Evolutionary conservation across 2,329 filamentous ascomycete species (phyloP).

Genomic region (Nemania sp.): DNA sequence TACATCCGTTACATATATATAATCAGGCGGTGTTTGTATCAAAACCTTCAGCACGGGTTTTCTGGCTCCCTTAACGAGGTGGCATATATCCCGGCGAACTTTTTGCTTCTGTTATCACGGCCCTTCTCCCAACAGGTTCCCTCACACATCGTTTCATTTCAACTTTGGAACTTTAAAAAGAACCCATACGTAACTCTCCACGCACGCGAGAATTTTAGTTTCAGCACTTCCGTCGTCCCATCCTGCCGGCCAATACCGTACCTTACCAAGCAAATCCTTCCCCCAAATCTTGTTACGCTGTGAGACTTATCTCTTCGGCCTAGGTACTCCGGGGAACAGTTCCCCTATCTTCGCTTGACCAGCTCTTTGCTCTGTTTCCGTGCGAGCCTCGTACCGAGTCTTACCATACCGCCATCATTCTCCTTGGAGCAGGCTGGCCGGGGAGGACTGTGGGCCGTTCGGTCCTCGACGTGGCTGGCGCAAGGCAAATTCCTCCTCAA

Average conservation of each 20-base stretch:
- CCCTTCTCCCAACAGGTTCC: conserved; percentile 24
- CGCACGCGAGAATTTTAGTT: conserved; percentile 3
- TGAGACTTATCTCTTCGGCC: conserved; percentile 23
- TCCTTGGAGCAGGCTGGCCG: conserved; percentile 14
- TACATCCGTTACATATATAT: conserved; percentile 25
- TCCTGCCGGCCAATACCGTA: conserved; percentile 20
- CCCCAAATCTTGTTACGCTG: conserved; percentile 19
- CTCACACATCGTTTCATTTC: conserved; percentile 25
- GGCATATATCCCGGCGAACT: conserved; percentile 30
- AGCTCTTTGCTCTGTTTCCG: conserved; percentile 7
- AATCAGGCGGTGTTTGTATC: conserved; percentile 36
- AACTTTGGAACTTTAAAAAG: conserved; percentile 11
- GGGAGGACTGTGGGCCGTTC: conserved; percentile 35
- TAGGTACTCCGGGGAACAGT: conserved; percentile 28
- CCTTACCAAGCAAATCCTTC: conserved; percentile 31
- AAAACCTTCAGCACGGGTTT: conserved; percentile 31
- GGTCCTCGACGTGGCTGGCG: conserved; percentile 39
- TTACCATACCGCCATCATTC: conserved; percentile 17
- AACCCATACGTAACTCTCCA: conserved; percentile 17
- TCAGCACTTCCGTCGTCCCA: background rate
- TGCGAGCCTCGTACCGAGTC: conserved; percentile 20
- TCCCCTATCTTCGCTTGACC: conserved; percentile 27
- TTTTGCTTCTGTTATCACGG: conserved; percentile 25
- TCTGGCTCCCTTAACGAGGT: conserved; percentile 32
- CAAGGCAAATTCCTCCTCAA: conserved; percentile 64